Percentiles rank a stretch among this genome's conserved stretches.
These are phyloP conservation scores for Trichoderma harzianum DNA, from an alignment of 2,329 filamentous ascomycete genomes.

Conservation along the genomic window DNA sequence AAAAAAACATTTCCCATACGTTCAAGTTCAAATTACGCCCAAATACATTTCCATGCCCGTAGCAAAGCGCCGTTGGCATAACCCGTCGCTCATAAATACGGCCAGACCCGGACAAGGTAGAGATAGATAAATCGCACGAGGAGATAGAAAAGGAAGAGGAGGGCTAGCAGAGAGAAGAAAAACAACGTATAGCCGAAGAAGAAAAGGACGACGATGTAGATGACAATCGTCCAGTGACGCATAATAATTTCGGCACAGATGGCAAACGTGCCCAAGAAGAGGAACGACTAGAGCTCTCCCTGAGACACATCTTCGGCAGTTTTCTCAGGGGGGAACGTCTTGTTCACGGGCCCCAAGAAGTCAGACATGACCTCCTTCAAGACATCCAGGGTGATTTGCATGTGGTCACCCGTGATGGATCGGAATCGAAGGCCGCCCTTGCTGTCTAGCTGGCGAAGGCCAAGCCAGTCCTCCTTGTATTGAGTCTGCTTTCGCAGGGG, in stretches of 20 bases:
- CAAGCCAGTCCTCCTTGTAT: constrained; percentile 92
- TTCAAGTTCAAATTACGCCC: not conserved
- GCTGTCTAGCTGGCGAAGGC: constrained; percentile 73
- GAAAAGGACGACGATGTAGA: not conserved
- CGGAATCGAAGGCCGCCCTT: constrained; percentile 76
- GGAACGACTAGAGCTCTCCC: constrained; percentile 36
- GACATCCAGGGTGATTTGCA: constrained; percentile 67
- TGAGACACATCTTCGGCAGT: constrained; percentile 16
- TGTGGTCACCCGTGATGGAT: constrained; percentile 73
- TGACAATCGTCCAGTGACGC: too few relatives aligned
- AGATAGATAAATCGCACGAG: not conserved
- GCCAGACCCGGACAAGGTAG: not conserved
- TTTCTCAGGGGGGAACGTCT: constrained; percentile 32
- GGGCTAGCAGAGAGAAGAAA: not conserved
- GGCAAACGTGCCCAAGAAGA: not conserved
- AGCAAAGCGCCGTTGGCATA: not conserved
- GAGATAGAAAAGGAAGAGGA: not conserved
- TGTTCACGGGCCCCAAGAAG: constrained; percentile 58
- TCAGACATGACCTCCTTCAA: constrained; percentile 63
- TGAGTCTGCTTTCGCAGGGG: constrained; percentile 65
- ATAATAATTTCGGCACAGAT: not conserved
- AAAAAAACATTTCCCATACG: not conserved
- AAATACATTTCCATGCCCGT: not conserved
- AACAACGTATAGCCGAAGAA: not conserved
- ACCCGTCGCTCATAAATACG: not conserved